phyloP scores from a whole-genome alignment of 1,139 yeast species.

The Saccharomyces pastorianus region DNA sequence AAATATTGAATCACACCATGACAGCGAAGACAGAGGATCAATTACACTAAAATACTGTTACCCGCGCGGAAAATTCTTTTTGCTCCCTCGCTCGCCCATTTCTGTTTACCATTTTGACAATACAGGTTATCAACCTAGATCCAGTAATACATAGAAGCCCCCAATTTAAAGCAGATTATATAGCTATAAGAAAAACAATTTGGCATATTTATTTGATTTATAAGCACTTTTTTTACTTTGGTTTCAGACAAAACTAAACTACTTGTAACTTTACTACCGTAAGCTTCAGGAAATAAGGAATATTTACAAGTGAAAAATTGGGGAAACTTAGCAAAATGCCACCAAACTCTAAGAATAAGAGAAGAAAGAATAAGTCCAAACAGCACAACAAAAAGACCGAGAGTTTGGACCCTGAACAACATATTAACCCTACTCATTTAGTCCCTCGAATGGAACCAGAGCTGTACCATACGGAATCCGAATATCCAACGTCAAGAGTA shows the following conservation, averaged over 20 bases:
- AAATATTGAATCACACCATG: neutral
- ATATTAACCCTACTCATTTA: neutral
- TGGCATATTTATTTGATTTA: neutral
- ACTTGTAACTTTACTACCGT: too few relatives aligned
- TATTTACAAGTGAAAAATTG: neutral
- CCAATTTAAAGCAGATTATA: neutral
- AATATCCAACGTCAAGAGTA: slow-evolving; percentile 65
- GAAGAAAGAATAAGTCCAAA: slow-evolving; percentile 24
- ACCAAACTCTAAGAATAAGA: slow-evolving; percentile 23
- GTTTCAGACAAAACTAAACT: too few relatives aligned
- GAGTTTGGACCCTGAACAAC: slow-evolving; percentile 1
- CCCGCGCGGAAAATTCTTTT: slow-evolving; percentile 1
- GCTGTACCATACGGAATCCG: slow-evolving; percentile 50
- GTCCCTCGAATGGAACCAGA: slow-evolving; percentile 34
- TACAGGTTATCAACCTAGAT: neutral
- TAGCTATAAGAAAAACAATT: neutral
- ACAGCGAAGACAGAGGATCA: neutral
- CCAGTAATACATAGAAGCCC: neutral
- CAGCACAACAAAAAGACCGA: slow-evolving; percentile 11
- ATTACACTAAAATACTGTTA: neutral
- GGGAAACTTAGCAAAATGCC: slow-evolving; percentile 13
- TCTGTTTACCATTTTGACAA: neutral
- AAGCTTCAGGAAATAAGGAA: neutral
- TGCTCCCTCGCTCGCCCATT: neutral
- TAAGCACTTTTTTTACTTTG: neutral